These are phyloP conservation scores for Fraxinus paxiana DNA, from an alignment of 305 asterid genomes.

Conservation along the genomic window DNA sequence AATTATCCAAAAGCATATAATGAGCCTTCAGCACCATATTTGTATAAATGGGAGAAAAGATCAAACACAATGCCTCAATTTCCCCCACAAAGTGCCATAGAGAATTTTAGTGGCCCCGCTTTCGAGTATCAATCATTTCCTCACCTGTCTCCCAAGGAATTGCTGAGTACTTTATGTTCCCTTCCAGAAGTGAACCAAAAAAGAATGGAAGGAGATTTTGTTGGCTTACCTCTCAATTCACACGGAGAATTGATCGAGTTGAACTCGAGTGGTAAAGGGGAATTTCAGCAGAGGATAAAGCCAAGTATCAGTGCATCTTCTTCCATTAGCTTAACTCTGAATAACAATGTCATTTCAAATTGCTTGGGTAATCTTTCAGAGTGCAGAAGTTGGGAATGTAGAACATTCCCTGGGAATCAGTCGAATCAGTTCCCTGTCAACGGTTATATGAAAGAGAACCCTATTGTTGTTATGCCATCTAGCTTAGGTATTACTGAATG, in stretches of 20 bases:
- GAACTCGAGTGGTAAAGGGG: constrained; percentile 36
- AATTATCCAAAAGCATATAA: constrained; percentile 33
- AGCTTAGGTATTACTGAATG: constrained; percentile 34
- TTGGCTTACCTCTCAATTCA: constrained; percentile 72
- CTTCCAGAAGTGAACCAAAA: constrained; percentile 34
- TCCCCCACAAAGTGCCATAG: constrained; percentile 25
- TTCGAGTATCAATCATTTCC: constrained; percentile 36
- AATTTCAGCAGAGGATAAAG: constrained; percentile 35
- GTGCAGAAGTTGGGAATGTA: constrained; percentile 26
- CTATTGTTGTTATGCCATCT: constrained; percentile 34
- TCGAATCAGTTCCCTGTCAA: constrained; percentile 31
- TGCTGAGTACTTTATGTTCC: constrained; percentile 33
- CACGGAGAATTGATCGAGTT: constrained; percentile 53
- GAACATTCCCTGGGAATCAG: constrained; percentile 27
- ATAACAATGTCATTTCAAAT: constrained; percentile 19
- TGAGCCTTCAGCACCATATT: constrained; percentile 29
- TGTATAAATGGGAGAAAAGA: constrained; percentile 18
- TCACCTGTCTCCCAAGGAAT: constrained; percentile 37
- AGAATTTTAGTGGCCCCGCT: constrained; percentile 18
- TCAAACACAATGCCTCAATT: constrained; percentile 23
- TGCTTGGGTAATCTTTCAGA: constrained; percentile 26
- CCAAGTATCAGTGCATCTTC: constrained; percentile 28
- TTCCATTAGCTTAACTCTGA: constrained; percentile 31
- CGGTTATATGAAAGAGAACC: constrained; percentile 30
- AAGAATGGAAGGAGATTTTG: constrained; percentile 28